Evolutionary conservation across 2,329 filamentous ascomycete species (phyloP).

Genomic region (Apiospora sp.): DNA sequence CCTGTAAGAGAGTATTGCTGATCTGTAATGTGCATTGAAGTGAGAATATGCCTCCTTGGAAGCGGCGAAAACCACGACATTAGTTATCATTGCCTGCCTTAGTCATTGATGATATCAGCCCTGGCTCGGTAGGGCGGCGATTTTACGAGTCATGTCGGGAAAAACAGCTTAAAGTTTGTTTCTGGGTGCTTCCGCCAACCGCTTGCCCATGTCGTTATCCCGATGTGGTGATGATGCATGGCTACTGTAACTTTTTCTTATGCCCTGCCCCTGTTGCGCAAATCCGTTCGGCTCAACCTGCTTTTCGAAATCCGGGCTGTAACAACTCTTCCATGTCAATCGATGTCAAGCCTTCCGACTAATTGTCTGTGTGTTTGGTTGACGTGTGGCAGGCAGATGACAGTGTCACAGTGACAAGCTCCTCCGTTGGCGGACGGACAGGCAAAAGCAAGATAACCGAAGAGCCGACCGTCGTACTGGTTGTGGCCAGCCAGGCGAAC

Average conservation of each 20-base stretch:
- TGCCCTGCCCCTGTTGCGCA: not conserved
- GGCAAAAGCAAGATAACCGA: not conserved
- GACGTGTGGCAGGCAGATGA: not conserved
- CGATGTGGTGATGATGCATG: not conserved
- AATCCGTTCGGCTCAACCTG: not conserved
- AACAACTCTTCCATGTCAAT: not conserved
- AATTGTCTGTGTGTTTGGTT: not conserved
- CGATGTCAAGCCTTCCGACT: not conserved
- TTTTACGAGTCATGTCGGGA: not conserved
- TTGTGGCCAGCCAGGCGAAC: no score
- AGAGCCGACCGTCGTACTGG: no score
- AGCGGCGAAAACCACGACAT: not conserved
- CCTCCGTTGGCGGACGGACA: not conserved
- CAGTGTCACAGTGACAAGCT: not conserved
- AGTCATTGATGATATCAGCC: not conserved
- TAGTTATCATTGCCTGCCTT: not conserved
- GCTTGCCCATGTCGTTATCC: not conserved
- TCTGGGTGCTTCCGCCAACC: not conserved
- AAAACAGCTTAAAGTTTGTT: constrained; percentile 10
- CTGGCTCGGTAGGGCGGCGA: not conserved
- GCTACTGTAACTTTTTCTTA: not conserved
- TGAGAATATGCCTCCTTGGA: not conserved
- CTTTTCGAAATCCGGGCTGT: not conserved
- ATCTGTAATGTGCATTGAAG: no score
- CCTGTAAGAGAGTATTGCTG: no score